A percentile compares a stretch with the other conserved stretches of the same genome.
Conservation (phyloP, 441 rosid species). For the Gossypium trilobum region DNA sequence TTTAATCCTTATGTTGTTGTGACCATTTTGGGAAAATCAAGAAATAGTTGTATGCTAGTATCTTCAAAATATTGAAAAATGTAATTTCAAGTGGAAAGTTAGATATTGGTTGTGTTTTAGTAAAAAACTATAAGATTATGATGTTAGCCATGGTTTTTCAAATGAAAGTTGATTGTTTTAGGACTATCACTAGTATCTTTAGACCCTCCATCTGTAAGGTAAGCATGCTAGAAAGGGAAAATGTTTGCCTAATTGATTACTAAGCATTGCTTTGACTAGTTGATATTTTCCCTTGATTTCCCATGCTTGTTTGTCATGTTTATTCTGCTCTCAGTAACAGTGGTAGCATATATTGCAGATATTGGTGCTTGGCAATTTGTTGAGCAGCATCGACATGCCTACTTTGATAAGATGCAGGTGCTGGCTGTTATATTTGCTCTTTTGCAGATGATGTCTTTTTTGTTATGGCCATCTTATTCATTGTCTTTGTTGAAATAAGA, state of each 20-base stretch:
- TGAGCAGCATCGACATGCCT: conserved; percentile 74
- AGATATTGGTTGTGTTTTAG: neutral
- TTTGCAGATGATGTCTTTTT: neutral
- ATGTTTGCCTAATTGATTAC: neutral
- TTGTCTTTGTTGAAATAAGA: neutral
- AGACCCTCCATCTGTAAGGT: neutral
- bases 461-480: neutral
- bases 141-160: neutral
- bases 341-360: conserved; percentile 35
- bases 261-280: neutral
- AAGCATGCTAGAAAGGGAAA: neutral
- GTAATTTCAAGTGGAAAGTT: neutral
- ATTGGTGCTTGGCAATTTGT: conserved; percentile 83
- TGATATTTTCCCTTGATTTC: neutral
- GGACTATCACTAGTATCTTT: neutral
- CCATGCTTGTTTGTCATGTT: conserved; percentile 11
- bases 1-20: neutral
- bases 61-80: neutral
- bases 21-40: conserved; percentile 3
- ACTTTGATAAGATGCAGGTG: conserved; percentile 93
- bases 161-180: neutral
- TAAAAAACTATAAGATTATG: neutral
- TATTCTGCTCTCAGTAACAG: neutral
- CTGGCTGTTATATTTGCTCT: conserved; percentile 4
- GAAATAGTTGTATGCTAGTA: neutral